These are phyloP conservation scores for Bjerkandera adusta DNA, from an alignment of 1,284 basidiomycete genomes.

Conservation along the genomic window DNA sequence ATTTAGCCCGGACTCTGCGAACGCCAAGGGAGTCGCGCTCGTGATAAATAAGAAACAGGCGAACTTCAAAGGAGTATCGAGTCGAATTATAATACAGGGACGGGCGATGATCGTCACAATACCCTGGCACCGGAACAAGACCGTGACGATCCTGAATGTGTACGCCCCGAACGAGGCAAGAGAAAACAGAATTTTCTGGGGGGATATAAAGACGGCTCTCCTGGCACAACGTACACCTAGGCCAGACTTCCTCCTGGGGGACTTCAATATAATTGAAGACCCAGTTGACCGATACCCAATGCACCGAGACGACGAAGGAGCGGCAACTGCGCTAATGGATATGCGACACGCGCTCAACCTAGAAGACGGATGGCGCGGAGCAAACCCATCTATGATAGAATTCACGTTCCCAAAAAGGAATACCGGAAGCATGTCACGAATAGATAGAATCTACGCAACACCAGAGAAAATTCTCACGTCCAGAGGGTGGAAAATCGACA, in stretches of 20 bases:
- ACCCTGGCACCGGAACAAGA: slow-evolving; percentile 12
- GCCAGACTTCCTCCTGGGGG: slow-evolving; percentile 36
- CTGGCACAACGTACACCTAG: slow-evolving; percentile 4
- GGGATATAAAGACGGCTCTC: slow-evolving; percentile 8
- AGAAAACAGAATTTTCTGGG: slow-evolving; percentile 23
- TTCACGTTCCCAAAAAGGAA: slow-evolving; percentile 29
- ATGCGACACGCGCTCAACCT: slow-evolving; percentile 25
- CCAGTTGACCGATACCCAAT: slow-evolving; percentile 33
- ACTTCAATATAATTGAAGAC: slow-evolving; percentile 43
- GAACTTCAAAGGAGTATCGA: too few species aligned
- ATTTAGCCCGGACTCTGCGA: too few species aligned
- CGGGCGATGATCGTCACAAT: slow-evolving; percentile 15
- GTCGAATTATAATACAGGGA: too few species aligned
- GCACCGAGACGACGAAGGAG: slow-evolving; percentile 17
- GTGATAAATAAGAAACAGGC: too few species aligned
- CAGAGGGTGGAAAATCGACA: slow-evolving; percentile 27
- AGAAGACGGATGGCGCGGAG: slow-evolving; percentile 35
- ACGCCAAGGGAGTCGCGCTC: too few species aligned
- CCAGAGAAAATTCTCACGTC: slow-evolving; percentile 2
- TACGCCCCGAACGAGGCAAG: slow-evolving; percentile 24
- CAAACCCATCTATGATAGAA: slow-evolving; percentile 22
- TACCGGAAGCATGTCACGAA: slow-evolving; percentile 24
- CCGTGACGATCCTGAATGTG: slow-evolving; percentile 18
- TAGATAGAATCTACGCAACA: slow-evolving; percentile 36
- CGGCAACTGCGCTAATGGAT: slow-evolving; percentile 16